These are phyloP conservation scores for Neurospora tetrasperma DNA, from an alignment of 495 filamentous ascomycete genomes.

Conservation along the genomic window DNA sequence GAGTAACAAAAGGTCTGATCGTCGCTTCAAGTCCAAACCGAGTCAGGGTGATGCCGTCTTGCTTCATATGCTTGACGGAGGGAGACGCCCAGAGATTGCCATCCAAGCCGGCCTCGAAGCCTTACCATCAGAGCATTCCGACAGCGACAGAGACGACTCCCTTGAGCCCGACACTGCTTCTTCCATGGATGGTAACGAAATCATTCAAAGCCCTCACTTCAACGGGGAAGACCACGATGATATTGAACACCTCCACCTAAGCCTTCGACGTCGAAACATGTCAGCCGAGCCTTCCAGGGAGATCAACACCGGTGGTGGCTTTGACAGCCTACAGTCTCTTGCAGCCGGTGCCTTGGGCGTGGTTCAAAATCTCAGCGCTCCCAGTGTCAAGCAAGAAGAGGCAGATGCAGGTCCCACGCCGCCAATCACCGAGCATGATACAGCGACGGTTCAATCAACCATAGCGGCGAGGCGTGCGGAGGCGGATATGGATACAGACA, in stretches of 20 bases:
- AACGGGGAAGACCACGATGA: constrained; percentile 9
- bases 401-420: constrained; percentile 18
- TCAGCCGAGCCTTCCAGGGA: constrained; percentile 8
- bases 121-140: constrained; percentile 23
- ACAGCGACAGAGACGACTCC: constrained; percentile 7
- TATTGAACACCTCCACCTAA: constrained; percentile 3
- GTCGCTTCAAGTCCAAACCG: constrained; percentile 30
- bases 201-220: constrained; percentile 1
- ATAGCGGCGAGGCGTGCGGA: constrained; percentile 13
- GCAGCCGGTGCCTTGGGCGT: constrained; percentile 28
- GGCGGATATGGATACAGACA: constrained; percentile 9
- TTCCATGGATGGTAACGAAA: not conserved
- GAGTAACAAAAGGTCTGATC: constrained; percentile 31
- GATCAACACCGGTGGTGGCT: constrained; percentile 22
- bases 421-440: constrained; percentile 19
- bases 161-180: not conserved
- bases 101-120: constrained; percentile 29
- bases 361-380: constrained; percentile 11
- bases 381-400: constrained; percentile 17
- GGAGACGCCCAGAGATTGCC: constrained; percentile 38
- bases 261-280: constrained; percentile 3
- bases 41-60: constrained; percentile 46
- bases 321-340: constrained; percentile 29
- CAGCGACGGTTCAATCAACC: constrained; percentile 10
- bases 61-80: constrained; percentile 39